A percentile compares a stretch with the other conserved stretches of the same genome.
phyloP scores from a whole-genome alignment of 768 basidiomycete species.

The Naematelia aurantialba region DNA sequence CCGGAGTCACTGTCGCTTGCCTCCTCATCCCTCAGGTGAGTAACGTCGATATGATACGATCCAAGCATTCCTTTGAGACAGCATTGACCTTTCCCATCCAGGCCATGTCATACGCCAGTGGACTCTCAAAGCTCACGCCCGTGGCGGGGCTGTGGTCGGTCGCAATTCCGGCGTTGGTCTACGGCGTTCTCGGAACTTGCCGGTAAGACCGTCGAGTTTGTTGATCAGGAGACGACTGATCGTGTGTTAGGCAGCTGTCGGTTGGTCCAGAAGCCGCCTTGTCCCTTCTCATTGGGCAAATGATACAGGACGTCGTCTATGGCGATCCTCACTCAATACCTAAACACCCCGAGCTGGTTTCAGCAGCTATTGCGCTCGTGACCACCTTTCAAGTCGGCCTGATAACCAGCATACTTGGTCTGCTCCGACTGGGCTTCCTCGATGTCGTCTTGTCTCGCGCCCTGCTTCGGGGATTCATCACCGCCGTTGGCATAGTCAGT shows the following conservation, averaged over 20 bases:
- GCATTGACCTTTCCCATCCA: conserved; percentile 54
- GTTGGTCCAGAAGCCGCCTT: conserved; percentile 81
- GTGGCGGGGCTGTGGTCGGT: conserved; percentile 82
- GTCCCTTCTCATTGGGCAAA: conserved; percentile 80
- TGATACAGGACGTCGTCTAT: conserved; percentile 66
- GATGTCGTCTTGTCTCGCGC: conserved; percentile 90
- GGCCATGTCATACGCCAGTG: conserved; percentile 86
- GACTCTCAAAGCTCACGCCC: conserved; percentile 78
- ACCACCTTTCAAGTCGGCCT: conserved; percentile 84
- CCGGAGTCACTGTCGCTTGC: conserved; percentile 67
- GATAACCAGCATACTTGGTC: conserved; percentile 77
- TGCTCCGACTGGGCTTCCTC: conserved; percentile 84
- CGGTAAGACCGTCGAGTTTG: conserved; percentile 29
- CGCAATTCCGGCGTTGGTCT: conserved; percentile 79
- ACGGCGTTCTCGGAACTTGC: conserved; percentile 82
- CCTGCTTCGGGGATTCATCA: conserved; percentile 79
- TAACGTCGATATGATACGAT: not conserved
- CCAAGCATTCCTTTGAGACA: not conserved
- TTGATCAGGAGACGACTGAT: not conserved
- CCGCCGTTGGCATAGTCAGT: conserved; percentile 58
- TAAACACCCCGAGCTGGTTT: conserved; percentile 56
- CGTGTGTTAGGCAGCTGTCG: conserved; percentile 43
- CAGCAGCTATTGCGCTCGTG: conserved; percentile 68
- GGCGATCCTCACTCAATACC: conserved; percentile 54
- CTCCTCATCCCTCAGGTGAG: conserved; percentile 50